phyloP scores from a whole-genome alignment of 805 yeast species.

The Suhomyces pyralidae region DNA sequence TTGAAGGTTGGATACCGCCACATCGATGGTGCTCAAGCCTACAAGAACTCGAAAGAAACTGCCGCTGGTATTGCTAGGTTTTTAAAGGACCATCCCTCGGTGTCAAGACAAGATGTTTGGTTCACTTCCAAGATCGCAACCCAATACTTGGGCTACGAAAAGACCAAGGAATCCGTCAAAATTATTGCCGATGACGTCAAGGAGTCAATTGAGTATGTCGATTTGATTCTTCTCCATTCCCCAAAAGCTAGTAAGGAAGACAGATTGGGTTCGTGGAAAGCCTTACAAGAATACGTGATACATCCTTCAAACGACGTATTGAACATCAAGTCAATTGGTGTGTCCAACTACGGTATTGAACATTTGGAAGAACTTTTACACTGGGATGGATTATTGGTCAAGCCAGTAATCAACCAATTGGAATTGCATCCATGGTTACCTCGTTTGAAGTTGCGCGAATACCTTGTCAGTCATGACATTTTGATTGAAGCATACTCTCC shows the following conservation, averaged over 20 bases:
- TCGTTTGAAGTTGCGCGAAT: conserved; percentile 59
- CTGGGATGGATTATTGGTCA: conserved; percentile 42
- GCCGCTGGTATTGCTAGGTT: conserved; percentile 57
- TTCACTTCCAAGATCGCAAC: conserved; percentile 35
- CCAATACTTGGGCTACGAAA: conserved; percentile 35
- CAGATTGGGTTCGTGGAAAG: conserved; percentile 64
- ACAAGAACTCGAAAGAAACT: conserved; percentile 61
- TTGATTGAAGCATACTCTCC: conserved; percentile 79
- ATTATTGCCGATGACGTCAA: conserved; percentile 30
- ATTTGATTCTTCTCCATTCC: conserved; percentile 47
- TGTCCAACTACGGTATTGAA: conserved; percentile 64
- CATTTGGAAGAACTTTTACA: conserved; percentile 59
- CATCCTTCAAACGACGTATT: conserved; percentile 44
- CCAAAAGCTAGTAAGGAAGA: conserved; percentile 41
- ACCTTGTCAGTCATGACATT: conserved; percentile 53
- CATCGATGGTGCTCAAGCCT: conserved; percentile 68
- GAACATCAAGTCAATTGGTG: conserved; percentile 58
- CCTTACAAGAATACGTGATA: conserved; percentile 66
- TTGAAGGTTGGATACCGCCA: conserved; percentile 68
- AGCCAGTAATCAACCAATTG: conserved; percentile 72
- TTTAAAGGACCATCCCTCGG: conserved; percentile 42
- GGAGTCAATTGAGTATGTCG: conserved; percentile 35
- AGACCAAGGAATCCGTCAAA: conserved; percentile 27
- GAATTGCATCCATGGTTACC: conserved; percentile 86
- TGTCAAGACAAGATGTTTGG: conserved; percentile 32